Base-by-base conservation (phyloP, 345 rosid species). In the Chamaenerion angustifolium region DNA sequence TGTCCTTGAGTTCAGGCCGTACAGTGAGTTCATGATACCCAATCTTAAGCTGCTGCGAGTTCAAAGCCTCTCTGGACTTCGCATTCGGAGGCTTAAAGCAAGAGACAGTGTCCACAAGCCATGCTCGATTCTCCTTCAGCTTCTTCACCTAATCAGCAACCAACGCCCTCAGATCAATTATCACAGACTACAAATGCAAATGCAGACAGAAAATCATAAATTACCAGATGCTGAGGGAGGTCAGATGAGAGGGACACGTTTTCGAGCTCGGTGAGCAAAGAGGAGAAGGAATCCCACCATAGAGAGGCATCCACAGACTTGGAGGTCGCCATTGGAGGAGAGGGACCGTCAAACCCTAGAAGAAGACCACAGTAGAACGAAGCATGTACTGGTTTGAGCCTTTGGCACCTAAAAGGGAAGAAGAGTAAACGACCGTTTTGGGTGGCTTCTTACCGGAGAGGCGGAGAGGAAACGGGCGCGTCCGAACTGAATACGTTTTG, bases 211-310 rank as follows among this genome's bases (percentile, higher is more conserved):
- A 55, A 43, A 67, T 8, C 52, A 0, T 51, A 17, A 50, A 40
- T 46, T 73, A 87, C 89, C 44, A 78, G 72, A 45, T 62, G 56
- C 25, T 72, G 68, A 49, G 81, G 73, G 55, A 82, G 72, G 64
- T 77, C 81, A 12, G 81, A 61, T 40, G 84, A 66, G 58, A 68
- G 76, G 48, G 85, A 62, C 9, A 72, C 70, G 45, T 68, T 71
- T 56, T 92, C 93, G 49, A 87, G 82, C 10, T 79, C 85, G 48
- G 68, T 58, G 56, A 87, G 81, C 40, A 87, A 68, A 15, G 81
- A 60, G 23, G 69, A 17, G 79, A 87, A 87, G 1, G 98, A 64
- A 49, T 82, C 77, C 88, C 93, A 92, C 98, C 95, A 78, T 15
- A 84, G 83, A 12, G 71, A 71, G 45, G 84, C 45, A 65, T 87